Conservation (phyloP, 2,329 filamentous ascomycete genomes). For the Teratosphaeriaceae sp. region DNA sequence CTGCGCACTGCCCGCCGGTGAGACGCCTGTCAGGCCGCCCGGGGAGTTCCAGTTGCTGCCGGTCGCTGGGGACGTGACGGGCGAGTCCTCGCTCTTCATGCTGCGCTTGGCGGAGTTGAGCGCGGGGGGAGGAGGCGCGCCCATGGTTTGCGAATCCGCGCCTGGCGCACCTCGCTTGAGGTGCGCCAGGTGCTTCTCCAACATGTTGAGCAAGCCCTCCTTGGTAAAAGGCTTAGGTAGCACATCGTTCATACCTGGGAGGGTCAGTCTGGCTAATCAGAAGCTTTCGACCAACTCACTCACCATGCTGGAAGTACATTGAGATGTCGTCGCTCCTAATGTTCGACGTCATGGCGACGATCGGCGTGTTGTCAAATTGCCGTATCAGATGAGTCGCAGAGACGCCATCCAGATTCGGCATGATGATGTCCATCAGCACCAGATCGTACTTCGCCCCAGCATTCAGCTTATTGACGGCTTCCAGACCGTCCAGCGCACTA, state of each 20-base stretch:
- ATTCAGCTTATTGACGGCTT: constrained; percentile 83
- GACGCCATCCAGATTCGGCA: constrained; percentile 92
- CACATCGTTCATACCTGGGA: constrained; percentile 89
- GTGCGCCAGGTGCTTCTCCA: constrained; percentile 83
- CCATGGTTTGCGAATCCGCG: constrained; percentile 35
- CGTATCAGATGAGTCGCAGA: constrained; percentile 91
- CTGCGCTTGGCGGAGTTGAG: constrained; percentile 49
- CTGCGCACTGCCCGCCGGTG: constrained; percentile 44
- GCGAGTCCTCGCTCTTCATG: constrained; percentile 57
- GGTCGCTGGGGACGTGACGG: constrained; percentile 54
- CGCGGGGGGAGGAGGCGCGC: constrained; percentile 41
- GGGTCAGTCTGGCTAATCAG: constrained; percentile 5
- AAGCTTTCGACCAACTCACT: constrained; percentile 31
- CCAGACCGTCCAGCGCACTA: constrained; percentile 70
- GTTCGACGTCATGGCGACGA: constrained; percentile 98
- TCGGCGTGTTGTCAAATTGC: constrained; percentile 76
- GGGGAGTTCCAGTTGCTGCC: constrained; percentile 60
- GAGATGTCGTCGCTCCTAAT: constrained; percentile 95
- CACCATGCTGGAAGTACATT: constrained; percentile 95
- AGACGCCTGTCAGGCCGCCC: constrained; percentile 50
- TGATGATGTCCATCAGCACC: constrained; percentile 64
- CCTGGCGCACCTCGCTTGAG: constrained; percentile 54
- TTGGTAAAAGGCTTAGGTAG: constrained; percentile 94
- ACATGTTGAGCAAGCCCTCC: constrained; percentile 67
- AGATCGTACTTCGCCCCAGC: constrained; percentile 58